Percentiles rank a stretch among this genome's conserved stretches.
Conservation (phyloP, 176 grass and related monocot genomes). For the Pontederia crassipes region DNA sequence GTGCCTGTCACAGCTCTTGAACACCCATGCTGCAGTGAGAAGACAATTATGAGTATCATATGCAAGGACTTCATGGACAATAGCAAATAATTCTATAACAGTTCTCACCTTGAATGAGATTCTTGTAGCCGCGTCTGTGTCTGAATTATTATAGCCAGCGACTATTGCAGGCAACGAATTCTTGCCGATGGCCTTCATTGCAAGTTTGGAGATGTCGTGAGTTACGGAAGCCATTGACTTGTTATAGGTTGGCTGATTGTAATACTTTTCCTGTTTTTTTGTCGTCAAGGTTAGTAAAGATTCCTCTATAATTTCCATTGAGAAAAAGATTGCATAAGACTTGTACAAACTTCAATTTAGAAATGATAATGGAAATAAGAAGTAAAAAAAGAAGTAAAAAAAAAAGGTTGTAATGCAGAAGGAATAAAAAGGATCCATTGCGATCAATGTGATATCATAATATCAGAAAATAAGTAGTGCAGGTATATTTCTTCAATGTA, state of each 20-base stretch:
- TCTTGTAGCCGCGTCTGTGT: constrained; percentile 41
- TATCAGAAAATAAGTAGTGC: too few species aligned
- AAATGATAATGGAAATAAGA: too few species aligned
- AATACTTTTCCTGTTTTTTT: constrained; percentile 63
- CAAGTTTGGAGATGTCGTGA: constrained; percentile 36
- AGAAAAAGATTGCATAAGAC: background rate
- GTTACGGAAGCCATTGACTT: constrained; percentile 41
- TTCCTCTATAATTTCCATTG: background rate
- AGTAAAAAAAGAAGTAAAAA: too few species aligned
- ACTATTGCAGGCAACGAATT: constrained; percentile 28
- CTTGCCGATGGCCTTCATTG: constrained; percentile 29
- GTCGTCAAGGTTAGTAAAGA: background rate
- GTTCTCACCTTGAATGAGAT: constrained; percentile 80
- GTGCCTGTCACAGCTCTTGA: constrained; percentile 74
- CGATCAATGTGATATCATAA: too few species aligned
- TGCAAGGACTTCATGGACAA: background rate
- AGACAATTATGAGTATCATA: background rate
- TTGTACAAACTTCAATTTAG: too few species aligned
- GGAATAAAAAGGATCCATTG: too few species aligned
- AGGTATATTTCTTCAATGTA: too few species aligned
- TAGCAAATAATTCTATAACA: background rate
- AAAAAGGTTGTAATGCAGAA: too few species aligned
- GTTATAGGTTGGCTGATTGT: constrained; percentile 58
- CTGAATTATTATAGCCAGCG: constrained; percentile 57
- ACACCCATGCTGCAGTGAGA: constrained; percentile 53